Base-by-base conservation (phyloP, 2,329 filamentous ascomycete species). In the Teratosphaeria nubilosa region DNA sequence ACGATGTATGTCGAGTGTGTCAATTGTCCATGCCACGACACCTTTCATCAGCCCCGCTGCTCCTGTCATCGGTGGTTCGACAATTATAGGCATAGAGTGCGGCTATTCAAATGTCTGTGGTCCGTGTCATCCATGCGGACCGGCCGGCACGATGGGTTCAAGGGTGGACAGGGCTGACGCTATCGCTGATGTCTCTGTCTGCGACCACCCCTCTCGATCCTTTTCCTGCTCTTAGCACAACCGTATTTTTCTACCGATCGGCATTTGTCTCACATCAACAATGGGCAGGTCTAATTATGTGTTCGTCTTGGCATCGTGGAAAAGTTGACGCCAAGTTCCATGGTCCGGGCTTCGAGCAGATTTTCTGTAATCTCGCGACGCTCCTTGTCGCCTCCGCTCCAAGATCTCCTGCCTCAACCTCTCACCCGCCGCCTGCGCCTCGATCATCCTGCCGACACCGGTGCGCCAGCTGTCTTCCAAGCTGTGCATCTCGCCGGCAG, bases 361-460 rank as follows among this genome's bases (percentile, higher is more conserved):
- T 30, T 53, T 30, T 11, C 25, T 16, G 14, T 13, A 31, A 30
- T 27, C n/a, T 60, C 56, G 51, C 11, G 13, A 10, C 14, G 66
- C 69, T 22, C 59, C 72, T 53, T 70, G 72, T 66, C 81, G 78
- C 72, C 86, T 80, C 70, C 80, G 80, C 65, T 86, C 83, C 60
- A 90, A 69, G 55, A 90, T 82, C 73, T 88, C 81, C 65, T 77
- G 76, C 69, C 84, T 80, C 66, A 96, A 67, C 54, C 79, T 80
- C 74, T 95, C 89, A 10, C 86, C 86, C 0, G 91, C 94, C 56
- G 92, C 80, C 77, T 96, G 90, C 0, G 89, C 88, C 81, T 96
- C 91, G 45, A 97, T 76, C 53, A 94, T 86, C 60, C 84, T 81
- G 2, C 88, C 87, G 1, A 97, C 83, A 25, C 89, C 89, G 54